A percentile compares a stretch with the other conserved stretches of the same genome.
phyloP scores from a whole-genome alignment of 345 rosid species.

The Populus deltoides region DNA sequence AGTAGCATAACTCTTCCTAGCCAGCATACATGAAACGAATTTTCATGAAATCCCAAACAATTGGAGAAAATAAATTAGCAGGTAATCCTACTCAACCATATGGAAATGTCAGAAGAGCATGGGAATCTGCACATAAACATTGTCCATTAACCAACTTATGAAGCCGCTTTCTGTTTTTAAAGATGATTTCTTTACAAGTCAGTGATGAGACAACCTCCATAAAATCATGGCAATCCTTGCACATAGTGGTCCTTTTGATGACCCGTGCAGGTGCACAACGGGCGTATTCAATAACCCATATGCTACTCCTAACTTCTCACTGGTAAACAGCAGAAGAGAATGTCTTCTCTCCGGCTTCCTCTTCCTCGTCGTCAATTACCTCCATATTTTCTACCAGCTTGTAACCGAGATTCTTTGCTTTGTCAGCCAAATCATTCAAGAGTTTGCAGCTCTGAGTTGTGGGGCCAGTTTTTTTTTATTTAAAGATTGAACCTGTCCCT shows the following conservation, averaged over 20 bases:
- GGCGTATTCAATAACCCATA: slow-evolving; percentile 44
- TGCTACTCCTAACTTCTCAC: slow-evolving; percentile 47
- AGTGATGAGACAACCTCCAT: slow-evolving; percentile 34
- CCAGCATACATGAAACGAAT: too few species aligned
- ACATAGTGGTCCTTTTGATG: slow-evolving; percentile 36
- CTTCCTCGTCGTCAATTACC: slow-evolving; percentile 4
- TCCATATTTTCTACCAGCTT: slow-evolving; percentile 10
- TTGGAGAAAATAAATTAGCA: too few species aligned
- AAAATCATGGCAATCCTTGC: slow-evolving; percentile 50
- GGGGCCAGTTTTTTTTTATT: slow-evolving; percentile 21
- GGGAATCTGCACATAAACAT: slow-evolving; percentile 48
- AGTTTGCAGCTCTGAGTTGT: slow-evolving; percentile 15
- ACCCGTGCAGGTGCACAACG: slow-evolving; percentile 29
- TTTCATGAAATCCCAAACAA: too few species aligned
- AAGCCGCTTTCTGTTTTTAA: slow-evolving; percentile 47
- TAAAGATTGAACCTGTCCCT: slow-evolving; percentile 38
- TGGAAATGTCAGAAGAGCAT: slow-evolving; percentile 12
- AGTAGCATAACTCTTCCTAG: too few species aligned
- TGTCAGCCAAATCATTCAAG: slow-evolving; percentile 35
- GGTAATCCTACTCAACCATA: too few species aligned
- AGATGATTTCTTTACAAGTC: slow-evolving; percentile 33
- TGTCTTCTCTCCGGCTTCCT: slow-evolving; percentile 3
- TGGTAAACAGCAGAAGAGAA: slow-evolving; percentile 23
- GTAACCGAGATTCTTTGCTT: slow-evolving; percentile 31
- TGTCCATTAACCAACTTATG: slow-evolving; percentile 45